These are phyloP conservation scores for Notholithocarpus densiflorus DNA, from an alignment of 306 rosid genomes.

Conservation along the genomic window DNA sequence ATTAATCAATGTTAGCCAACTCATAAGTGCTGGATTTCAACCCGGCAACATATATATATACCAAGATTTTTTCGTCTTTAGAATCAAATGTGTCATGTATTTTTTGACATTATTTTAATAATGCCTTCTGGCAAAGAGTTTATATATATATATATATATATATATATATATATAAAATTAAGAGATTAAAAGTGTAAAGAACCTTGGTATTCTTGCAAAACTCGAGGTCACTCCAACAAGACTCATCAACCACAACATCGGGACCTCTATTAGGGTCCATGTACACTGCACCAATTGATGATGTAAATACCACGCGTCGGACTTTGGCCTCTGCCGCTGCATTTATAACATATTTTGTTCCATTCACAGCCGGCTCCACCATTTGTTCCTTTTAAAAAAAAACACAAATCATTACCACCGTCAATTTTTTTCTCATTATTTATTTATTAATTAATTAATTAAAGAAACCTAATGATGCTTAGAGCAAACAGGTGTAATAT, in stretches of 20 bases:
- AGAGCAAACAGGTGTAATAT: too few species aligned
- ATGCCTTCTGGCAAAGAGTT: neutral
- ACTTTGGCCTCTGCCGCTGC: conserved; percentile 74
- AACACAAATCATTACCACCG: neutral
- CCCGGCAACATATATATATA: too few species aligned
- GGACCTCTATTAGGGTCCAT: conserved; percentile 70
- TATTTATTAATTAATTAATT: neutral
- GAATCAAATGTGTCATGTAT: too few species aligned
- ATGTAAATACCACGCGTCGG: conserved; percentile 80
- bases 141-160: neutral
- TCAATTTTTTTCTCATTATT: neutral
- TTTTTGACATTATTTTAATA: neutral
- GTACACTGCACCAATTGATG: conserved; percentile 85
- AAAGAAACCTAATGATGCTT: neutral
- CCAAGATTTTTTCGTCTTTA: too few species aligned
- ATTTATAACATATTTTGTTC: conserved; percentile 63
- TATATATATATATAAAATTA: neutral
- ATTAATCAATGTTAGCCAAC: too few species aligned
- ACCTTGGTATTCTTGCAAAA: conserved; percentile 92
- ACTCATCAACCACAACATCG: conserved; percentile 67
- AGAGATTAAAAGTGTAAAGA: neutral
- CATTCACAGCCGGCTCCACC: conserved; percentile 76
- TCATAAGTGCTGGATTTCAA: too few species aligned
- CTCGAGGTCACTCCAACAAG: conserved; percentile 88
- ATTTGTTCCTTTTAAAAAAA: conserved; percentile 46